Evolutionary conservation across 2,329 filamentous ascomycete genomes (phyloP), one percentile per base, ranked within the genome.

Genomic region (Aspergillus sp.): DNA sequence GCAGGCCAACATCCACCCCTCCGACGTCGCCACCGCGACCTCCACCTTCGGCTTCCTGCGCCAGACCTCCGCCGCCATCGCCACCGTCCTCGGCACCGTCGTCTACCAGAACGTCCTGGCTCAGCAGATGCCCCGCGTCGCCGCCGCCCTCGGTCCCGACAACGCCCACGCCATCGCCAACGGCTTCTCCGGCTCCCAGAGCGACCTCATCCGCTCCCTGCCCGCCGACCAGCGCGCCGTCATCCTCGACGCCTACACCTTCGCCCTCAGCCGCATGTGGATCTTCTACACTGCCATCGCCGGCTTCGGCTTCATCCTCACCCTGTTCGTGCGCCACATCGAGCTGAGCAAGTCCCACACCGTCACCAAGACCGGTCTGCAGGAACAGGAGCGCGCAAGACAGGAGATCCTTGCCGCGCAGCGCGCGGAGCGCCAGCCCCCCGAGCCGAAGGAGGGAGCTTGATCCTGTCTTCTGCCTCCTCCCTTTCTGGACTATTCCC

Each of bases 21-120:
- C 76, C 10, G 84, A 88, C 51, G 82, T 86, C 48, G 84, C 83
- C 2, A 79, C 82, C 2, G 84, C 82, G 13, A 86, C 84, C 0
- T 79, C 82, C 0, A 84, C 82, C 2, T 85, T 84, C 62, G 73
- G 76, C 10, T 87, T 87, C 63, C 67, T 83, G 38, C 78, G 84
- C 22, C 81, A 83, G 60, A 71, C 86, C 33, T 77, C 79, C 3
- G 80, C 80, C 0, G 75, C 81, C 40, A 75, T 85, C 20, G 81
- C 81, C 9, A 76, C 85, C 52, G 83, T 85, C 20, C 67, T 85
- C 26, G 83, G 82, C 49, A 80, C 76, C 5, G 78, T 80, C 45
- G 69, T 80, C 47, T 73, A 71, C 57, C 69, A 73, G 40, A 73
- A 73, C 56, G 53, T 71, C 14, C 66, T 76, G 50, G 45, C 59